Base-by-base conservation (phyloP, 495 filamentous ascomycete genomes). In the Bathelium albidoporum region DNA sequence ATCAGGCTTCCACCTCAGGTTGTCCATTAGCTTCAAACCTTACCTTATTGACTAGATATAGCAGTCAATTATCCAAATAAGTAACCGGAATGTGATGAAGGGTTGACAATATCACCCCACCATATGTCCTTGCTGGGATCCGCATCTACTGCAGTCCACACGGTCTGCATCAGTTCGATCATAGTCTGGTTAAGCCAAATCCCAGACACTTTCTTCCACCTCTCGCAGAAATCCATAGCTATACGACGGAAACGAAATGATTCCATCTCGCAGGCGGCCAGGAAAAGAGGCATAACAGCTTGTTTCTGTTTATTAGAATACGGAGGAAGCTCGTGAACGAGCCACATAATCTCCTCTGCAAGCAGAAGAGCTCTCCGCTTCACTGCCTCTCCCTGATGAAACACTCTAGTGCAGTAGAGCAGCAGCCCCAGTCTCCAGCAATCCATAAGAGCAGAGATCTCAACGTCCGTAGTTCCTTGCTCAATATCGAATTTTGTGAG, bases 211-310 rank as follows among this genome's bases (percentile, higher is more conserved):
- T 55, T 55, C 49, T 55, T 55, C 49, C 49, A 55, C 24, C 49
- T 55, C 49, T 55, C 49, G 49, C 49, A 55, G 24, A 55, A 55
- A 26, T 55, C 49, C 49, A 55, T 55, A 16, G 24, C 49, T 10
- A 55, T 55, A 7, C 49, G 49, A 28, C 49, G 49, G 49, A 55
- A 55, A n/a, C 49, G 49, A 29, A 55, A 55, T 29, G 49, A 55
- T 24, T 55, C 49, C 49, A 63, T 32, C 31, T 62, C 60, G 39
- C 60, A 62, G 26, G 36, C 60, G 10, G 60, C 60, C 60, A 41
- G 28, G 26, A 62, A 62, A 24, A 62, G 41, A 39, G 60, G 60
- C 44, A 62, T 16, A 49, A 49, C 32, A 22, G 60, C 60, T 31
- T 62, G 60, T 22, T 62, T 62, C 49, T 55, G 49, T 29, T 55